Base-by-base conservation (phyloP, 768 basidiomycete genomes). In the Strobilomyces dryophilus region DNA sequence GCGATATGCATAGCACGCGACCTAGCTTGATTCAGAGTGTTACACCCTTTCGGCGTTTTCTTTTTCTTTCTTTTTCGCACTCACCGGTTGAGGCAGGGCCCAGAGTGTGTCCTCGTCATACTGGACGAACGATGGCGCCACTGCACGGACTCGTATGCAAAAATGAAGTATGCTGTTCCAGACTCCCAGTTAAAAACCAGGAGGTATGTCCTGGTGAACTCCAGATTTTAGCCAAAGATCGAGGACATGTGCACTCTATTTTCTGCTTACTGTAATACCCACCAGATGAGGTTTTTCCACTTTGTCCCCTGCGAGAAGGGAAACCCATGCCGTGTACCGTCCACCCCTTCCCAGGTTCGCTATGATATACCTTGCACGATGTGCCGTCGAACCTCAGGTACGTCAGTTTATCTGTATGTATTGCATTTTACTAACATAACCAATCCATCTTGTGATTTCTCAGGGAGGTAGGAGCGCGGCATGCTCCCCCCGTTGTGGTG, bases 211-310 rank as follows among this genome's bases (percentile, higher is more conserved):
- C 20, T 45, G 24, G 39, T 15, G 40, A 53, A 20, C 26, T 36
- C 40, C 54, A 65, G 49, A 53, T 29, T 45, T 36, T 17, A 36
- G 21, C 43, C 29, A 18, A 49, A 56, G 24, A 42, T 53, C 51
- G 34, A 52, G 20, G 20, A 52, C 50, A 65, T 65, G 64, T 65
- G 64, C 24, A 20, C 18, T 26, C 37, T 26, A 31, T 21, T 39
- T 5, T 3, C 53, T 2, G 56, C 50, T 2, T 60, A 31, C 9
- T 66, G 66, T 14, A 4, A 0, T 0, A 14, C 4, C 0, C 65
- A 66, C 36, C 5, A 51, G 2, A 17, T 3, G 0, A 53, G 20
- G n/a, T 67, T 62, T 10, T 2, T 0, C 3, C 12, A 48, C 3
- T 0, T 57, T 0, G 17, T 29, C n/a, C 48, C 2, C 5, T 66